Base-by-base conservation (phyloP, 2,329 filamentous ascomycete species). In the Aureobasidium pullulans region DNA sequence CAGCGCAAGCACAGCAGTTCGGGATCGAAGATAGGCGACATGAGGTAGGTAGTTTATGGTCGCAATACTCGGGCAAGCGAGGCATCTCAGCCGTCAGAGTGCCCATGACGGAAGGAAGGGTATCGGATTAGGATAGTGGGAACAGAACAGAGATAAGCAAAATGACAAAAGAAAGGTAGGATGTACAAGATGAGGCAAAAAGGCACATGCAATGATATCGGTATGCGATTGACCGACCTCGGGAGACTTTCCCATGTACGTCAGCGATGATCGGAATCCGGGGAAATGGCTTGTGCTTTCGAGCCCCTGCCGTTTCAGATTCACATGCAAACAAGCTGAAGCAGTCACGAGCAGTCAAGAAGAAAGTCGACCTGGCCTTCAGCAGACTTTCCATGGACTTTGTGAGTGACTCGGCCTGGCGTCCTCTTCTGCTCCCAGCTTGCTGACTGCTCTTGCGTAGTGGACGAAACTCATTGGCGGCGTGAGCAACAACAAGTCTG, bases 401-500 rank as follows among this genome's bases (percentile, higher is more conserved):
- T 61, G 62, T 63, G 39, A 37, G 61, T 37, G 29, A 31, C 32
- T 23, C 3, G 47, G 6, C 4, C n/a, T 32, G 6, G 10, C 19
- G 19, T 16, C 15, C 6, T 13, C 10, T 37, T 15, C n/a, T 23
- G 31, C 42, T 7, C 5, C 1, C 19, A n/a, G 31, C 8, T 23
- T 7, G 19, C 60, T 61, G 40, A 63, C 57, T 7, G 10, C 16
- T 37, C 3, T 11, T 16, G n/a, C n/a, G 43, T 65, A 84, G 82
- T 84, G 81, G 79, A 80, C 82, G 70, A 80, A 83, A 70, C 76
- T 86, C 66, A 79, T 86, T 64, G 82, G 83, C 69, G 81, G 82
- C 66, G 74, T 76, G 59, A 77, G 78, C 64, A 69, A 73, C 61
- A 70, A 72, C 62, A 81, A 80, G 71, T 76, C 77, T 70, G 75